Conservation (phyloP, 2,329 filamentous ascomycete genomes). For the Huntiella abstrusa region DNA sequence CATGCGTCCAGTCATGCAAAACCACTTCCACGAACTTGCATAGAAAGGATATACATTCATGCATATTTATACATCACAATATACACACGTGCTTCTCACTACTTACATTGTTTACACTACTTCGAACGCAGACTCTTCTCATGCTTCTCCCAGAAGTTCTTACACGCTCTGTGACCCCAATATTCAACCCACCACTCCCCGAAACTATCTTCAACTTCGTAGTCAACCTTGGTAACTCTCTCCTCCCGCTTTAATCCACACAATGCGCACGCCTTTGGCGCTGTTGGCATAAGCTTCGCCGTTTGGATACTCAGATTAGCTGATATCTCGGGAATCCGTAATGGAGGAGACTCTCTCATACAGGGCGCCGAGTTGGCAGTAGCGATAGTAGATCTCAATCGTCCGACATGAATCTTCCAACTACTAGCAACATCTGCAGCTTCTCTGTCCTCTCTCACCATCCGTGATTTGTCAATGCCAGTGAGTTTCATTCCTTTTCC, state of each 20-base stretch:
- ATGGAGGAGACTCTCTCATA: conserved; percentile 17
- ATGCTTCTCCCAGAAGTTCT: conserved; percentile 70
- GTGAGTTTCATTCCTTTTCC: conserved; percentile 82
- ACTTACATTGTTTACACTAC: no score
- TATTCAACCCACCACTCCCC: conserved; percentile 93
- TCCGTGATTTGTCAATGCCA: conserved; percentile 66
- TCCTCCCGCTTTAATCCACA: conserved; percentile 84
- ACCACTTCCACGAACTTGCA: no score
- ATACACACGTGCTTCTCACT: neutral
- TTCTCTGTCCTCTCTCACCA: conserved; percentile 69
- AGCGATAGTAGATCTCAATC: conserved; percentile 53
- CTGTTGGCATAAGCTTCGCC: conserved; percentile 54
- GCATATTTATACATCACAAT: neutral
- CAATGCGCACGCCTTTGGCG: conserved; percentile 58
- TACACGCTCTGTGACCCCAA: conserved; percentile 64
- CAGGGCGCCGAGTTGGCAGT: conserved; percentile 42
- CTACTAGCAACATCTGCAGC: conserved; percentile 54
- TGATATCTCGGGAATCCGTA: conserved; percentile 49
- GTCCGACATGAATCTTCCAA: conserved; percentile 60
- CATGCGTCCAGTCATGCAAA: no score
- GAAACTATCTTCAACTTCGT: conserved; percentile 71
- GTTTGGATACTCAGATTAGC: conserved; percentile 50
- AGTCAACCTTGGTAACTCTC: conserved; percentile 55
- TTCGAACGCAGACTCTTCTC: conserved; percentile 45
- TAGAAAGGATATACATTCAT: neutral